phyloP scores from a whole-genome alignment of 768 basidiomycete species.

The Pulveroboletus ravenelii region DNA sequence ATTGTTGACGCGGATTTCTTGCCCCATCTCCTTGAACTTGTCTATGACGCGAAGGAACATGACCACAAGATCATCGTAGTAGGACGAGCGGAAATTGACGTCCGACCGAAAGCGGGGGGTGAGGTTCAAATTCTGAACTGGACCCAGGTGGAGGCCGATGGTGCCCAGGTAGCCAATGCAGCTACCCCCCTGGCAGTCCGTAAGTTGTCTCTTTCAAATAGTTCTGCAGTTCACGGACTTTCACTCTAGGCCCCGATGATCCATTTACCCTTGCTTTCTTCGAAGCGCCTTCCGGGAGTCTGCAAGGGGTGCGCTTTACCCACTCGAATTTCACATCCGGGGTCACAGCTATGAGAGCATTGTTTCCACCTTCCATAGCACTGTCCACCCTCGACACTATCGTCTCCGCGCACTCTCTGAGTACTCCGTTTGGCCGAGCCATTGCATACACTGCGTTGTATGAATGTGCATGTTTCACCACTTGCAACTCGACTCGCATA shows the following conservation, averaged over 20 bases:
- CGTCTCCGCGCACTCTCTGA: slow-evolving; percentile 67
- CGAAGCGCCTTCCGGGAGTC: slow-evolving; percentile 43
- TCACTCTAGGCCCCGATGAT: slow-evolving; percentile 38
- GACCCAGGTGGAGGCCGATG: slow-evolving; percentile 67
- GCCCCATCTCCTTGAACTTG: slow-evolving; percentile 62
- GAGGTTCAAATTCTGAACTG: slow-evolving; percentile 59
- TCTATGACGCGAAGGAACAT: slow-evolving; percentile 56
- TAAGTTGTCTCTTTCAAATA: slow-evolving; percentile 31
- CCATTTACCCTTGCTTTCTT: slow-evolving; percentile 69
- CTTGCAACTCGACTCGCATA: slow-evolving; percentile 51
- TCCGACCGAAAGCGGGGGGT: slow-evolving; percentile 44
- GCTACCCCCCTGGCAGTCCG: slow-evolving; percentile 45
- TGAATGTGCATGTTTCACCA: slow-evolving; percentile 71
- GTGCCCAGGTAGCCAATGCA: slow-evolving; percentile 42
- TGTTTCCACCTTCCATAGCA: slow-evolving; percentile 70
- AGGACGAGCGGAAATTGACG: slow-evolving; percentile 51
- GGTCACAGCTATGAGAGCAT: slow-evolving; percentile 69
- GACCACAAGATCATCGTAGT: slow-evolving; percentile 66
- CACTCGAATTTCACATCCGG: slow-evolving; percentile 88
- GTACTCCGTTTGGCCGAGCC: slow-evolving; percentile 74
- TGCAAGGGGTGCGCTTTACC: slow-evolving; percentile 64
- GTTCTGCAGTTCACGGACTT: not conserved
- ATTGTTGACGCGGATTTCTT: slow-evolving; percentile 66
- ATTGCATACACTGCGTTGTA: slow-evolving; percentile 76
- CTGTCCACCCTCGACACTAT: slow-evolving; percentile 73